A percentile compares a stretch with the other conserved stretches of the same genome.
Conservation (phyloP, 495 filamentous ascomycete species). For the Articulospora tetracladia region DNA sequence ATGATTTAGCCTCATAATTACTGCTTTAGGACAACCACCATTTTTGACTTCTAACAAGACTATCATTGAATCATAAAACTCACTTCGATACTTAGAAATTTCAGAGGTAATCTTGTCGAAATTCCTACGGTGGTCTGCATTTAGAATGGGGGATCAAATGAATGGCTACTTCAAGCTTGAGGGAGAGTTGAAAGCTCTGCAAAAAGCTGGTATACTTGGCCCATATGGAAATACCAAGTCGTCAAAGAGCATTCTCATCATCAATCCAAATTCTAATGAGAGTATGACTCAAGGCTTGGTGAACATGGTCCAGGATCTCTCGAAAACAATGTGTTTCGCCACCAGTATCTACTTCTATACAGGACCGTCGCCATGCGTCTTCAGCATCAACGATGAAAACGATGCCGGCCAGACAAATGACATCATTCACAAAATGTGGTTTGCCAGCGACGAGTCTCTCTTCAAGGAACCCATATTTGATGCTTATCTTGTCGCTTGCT, state of each 20-base stretch:
- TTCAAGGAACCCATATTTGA: slow-evolving; percentile 44
- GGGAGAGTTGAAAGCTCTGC: background rate
- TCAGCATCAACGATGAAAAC: slow-evolving; percentile 62
- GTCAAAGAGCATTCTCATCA: slow-evolving; percentile 58
- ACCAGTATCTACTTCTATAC: slow-evolving; percentile 47
- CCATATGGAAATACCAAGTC: slow-evolving; percentile 2
- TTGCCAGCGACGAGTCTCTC: slow-evolving; percentile 26
- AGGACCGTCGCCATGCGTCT: slow-evolving; percentile 44
- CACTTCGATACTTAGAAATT: background rate
- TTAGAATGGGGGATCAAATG: no score
- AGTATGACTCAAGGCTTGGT: slow-evolving; percentile 77
- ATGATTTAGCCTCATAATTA: slow-evolving; percentile 16
- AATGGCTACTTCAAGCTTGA: background rate
- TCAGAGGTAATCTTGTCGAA: no score
- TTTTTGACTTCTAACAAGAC: background rate
- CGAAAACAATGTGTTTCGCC: slow-evolving; percentile 16
- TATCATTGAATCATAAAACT: no score
- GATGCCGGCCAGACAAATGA: slow-evolving; percentile 45
- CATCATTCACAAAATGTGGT: slow-evolving; percentile 53
- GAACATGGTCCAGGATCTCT: slow-evolving; percentile 54
- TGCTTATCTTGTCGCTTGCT: slow-evolving; percentile 84
- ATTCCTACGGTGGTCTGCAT: no score
- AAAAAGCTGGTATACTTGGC: background rate
- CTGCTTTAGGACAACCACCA: background rate
- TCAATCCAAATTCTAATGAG: slow-evolving; percentile 86